Base-by-base conservation (phyloP, 192 early-diverging fungal species). In the Entomortierella parvispora region DNA sequence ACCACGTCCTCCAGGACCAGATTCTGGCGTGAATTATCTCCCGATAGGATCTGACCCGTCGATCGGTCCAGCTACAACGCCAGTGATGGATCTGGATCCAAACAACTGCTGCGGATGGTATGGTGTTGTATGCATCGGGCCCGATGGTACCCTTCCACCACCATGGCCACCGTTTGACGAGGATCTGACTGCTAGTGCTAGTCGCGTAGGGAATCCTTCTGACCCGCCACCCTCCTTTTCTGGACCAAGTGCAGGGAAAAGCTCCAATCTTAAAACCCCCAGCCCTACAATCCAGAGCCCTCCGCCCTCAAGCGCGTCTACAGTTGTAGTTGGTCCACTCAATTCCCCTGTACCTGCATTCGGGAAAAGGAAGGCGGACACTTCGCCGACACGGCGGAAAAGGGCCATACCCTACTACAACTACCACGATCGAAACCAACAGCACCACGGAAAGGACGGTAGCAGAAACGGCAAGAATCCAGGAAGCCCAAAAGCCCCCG, bases 111-210 rank as follows among this genome's bases (percentile, higher is more conserved):
- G 71, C 34, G 64, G 58, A 8, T 67, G 71, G 63, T 75, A 62
- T 33, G 71, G 63, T 9, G 64, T 75, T 8, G 71, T 75, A 10
- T 66, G 71, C 28, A 75, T 75, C 28, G 71, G 71, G 29, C 71
- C 71, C 8, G 71, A 75, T 45, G 71, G 64, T 4, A 20, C 58
- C 17, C 26, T 75, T 20, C 71, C 63, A 11, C 56, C 63, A 0
- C 63, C 63, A n/a, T 75, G 71, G 51, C 57, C 63, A n/a, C 71
- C 64, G 1, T 66, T 48, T 40, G 71, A 75, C 32, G 63, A 66
- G 15, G 71, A 75, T 23, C 23, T 75, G 28, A 61, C 66, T 23
- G 64, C 25, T 22, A 60, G 33, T 57, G 53, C 52, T 15, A n/a
- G 29, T 11, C 33, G 53, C 11, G 26, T 46, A 18, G 8, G 33